Base-by-base conservation (phyloP, 2,329 filamentous ascomycete species). In the Botrytis paeoniae region DNA sequence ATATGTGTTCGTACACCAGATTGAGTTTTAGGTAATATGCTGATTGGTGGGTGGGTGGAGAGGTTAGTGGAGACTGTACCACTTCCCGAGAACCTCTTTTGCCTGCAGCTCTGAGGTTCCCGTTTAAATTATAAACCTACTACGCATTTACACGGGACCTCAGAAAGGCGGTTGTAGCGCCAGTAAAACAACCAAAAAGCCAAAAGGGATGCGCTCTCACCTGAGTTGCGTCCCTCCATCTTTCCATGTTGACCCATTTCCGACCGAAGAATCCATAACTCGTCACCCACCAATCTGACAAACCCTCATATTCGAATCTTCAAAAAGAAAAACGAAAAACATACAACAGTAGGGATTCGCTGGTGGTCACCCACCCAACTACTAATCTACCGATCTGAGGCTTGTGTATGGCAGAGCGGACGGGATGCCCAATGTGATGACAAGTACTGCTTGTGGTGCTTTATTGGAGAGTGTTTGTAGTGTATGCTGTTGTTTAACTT, bases 371-470 rank as follows among this genome's bases (percentile, higher is more conserved):
- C 64, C 64, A 68, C 45, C 64, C 64, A 68, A 68, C 64, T 68
- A 68, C 45, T 68, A 68, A 41, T 68, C 45, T 39, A 68, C 64
- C 45, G 45, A 68, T 66, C 45, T 54, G 45, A 66, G 45, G 64
- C 45, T 66, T 66, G 64, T 66, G 64, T 66, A 66, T 66, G 45
- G 64, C 64, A 66, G 64, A 66, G 64, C 45, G 64, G 64, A 66
- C 45, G 45, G 64, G 64, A 66, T 66, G 61, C 61, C 61, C 61
- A 63, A 63, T 54, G 35, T 66, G 35, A 2, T 0, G 16, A 16
- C 9, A 0, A 0, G 0, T 0, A 0, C 12, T 9, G 2, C 3
- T 22, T 39, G 0, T 54, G 5, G 2, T 1, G 0, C 12, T 57
- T 16, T 68, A 68, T 68, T 4, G n/a, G 29, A 22, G 9, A 2